Conservation (phyloP, 352 stramenopile species). For the Globisporangium ultimum region DNA sequence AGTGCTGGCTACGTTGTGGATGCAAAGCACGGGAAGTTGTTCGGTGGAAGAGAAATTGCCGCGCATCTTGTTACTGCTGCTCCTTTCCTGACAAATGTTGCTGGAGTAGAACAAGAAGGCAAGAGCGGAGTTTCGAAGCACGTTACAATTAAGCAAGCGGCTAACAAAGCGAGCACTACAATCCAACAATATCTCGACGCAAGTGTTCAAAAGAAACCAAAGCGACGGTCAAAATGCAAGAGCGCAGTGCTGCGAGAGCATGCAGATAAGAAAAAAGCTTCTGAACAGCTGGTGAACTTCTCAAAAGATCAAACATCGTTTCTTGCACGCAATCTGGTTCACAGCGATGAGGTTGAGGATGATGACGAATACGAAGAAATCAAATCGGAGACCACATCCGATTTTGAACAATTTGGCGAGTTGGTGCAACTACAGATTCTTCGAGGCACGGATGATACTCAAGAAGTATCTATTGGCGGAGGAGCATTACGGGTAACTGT, state of each 20-base stretch:
- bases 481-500: background rate
- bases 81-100: background rate
- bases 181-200: background rate
- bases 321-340: conserved; percentile 30
- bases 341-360: conserved; percentile 42
- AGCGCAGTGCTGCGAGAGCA: conserved; percentile 12
- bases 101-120: background rate
- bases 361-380: conserved; percentile 51
- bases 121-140: background rate
- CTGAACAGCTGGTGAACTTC: background rate
- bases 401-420: conserved; percentile 27
- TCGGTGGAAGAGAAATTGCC: conserved; percentile 29
- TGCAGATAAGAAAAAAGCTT: background rate
- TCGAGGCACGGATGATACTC: background rate
- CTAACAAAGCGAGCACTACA: background rate
- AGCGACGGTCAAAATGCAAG: conserved; percentile 36
- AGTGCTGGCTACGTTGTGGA: conserved; percentile 16
- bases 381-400: conserved; percentile 25
- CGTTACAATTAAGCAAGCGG: background rate
- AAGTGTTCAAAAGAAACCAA: conserved; percentile 14
- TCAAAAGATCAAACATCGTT: conserved; percentile 8
- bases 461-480: background rate
- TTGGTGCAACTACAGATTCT: conserved; percentile 20
- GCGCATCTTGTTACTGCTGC: conserved; percentile 5
- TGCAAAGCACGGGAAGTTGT: conserved; percentile 23